Evolutionary conservation across 2,329 filamentous ascomycete genomes (phyloP).

Genomic region (Lecanoromycetidae sp.): DNA sequence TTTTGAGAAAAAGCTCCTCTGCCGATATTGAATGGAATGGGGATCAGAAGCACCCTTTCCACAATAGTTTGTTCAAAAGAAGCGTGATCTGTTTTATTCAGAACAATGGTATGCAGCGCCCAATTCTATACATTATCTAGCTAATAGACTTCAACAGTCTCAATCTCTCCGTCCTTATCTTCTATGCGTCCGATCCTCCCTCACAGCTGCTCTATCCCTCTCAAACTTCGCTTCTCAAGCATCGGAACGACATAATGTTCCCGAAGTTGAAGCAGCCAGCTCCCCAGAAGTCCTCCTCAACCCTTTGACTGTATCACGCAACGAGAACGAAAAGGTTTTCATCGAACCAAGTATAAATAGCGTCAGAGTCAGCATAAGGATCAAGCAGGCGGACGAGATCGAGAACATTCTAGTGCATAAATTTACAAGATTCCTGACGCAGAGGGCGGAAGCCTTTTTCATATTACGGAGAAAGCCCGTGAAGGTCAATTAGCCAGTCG

Average conservation of each 20-base stretch:
- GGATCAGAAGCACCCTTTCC: too few relatives aligned
- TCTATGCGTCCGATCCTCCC: slow-evolving; percentile 84
- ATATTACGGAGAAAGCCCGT: slow-evolving; percentile 91
- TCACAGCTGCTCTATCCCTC: slow-evolving; percentile 84
- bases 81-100: neutral
- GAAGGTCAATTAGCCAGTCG: slow-evolving; percentile 57
- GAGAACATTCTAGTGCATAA: slow-evolving; percentile 97
- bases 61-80: too few relatives aligned
- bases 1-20: too few relatives aligned
- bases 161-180: slow-evolving; percentile 96
- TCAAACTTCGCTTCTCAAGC: slow-evolving; percentile 97
- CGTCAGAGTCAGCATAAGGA: slow-evolving; percentile 93
- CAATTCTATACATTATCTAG: neutral
- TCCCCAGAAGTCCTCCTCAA: slow-evolving; percentile 91
- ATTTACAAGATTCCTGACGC: slow-evolving; percentile 91
- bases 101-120: slow-evolving; percentile 1
- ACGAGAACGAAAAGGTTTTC: slow-evolving; percentile 92
- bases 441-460: slow-evolving; percentile 93
- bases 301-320: slow-evolving; percentile 78
- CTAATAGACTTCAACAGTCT: slow-evolving; percentile 44
- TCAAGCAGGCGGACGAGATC: slow-evolving; percentile 99
- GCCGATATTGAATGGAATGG: too few relatives aligned
- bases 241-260: slow-evolving; percentile 93
- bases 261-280: slow-evolving; percentile 85
- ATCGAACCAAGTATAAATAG: slow-evolving; percentile 97